A percentile compares a stretch with the other conserved stretches of the same genome.
Conservation (phyloP, 1,139 yeast genomes). For the Yamadazyma dushanensis region DNA sequence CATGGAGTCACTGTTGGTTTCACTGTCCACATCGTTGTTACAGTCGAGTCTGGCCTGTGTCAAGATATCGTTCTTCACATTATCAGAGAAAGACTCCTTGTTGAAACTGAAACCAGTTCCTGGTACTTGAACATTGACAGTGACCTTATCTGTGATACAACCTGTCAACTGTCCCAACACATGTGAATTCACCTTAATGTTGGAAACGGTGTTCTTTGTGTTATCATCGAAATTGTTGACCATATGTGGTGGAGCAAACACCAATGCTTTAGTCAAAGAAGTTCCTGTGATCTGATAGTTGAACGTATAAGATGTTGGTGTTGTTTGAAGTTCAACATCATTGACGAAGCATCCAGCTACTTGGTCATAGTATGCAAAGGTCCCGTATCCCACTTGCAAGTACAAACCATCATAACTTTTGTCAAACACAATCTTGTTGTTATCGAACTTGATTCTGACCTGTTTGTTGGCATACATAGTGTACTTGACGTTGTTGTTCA, state of each 20-base stretch:
- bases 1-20: conserved; percentile 46
- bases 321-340: conserved; percentile 20
- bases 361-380: conserved; percentile 41
- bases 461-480: conserved; percentile 35
- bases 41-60: conserved; percentile 32
- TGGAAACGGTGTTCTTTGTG: conserved; percentile 37
- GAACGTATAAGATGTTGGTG: conserved; percentile 47
- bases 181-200: conserved; percentile 48
- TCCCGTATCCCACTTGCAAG: conserved; percentile 53
- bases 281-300: conserved; percentile 49
- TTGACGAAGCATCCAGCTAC: conserved; percentile 62
- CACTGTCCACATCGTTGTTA: conserved; percentile 52
- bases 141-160: conserved; percentile 46
- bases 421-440: conserved; percentile 9
- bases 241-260: conserved; percentile 71
- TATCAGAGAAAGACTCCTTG: conserved; percentile 12
- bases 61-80: conserved; percentile 33
- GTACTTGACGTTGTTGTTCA: conserved; percentile 41
- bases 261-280: conserved; percentile 45
- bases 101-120: conserved; percentile 8
- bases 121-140: conserved; percentile 38
- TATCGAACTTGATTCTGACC: conserved; percentile 10
- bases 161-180: conserved; percentile 64
- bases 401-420: conserved; percentile 47
- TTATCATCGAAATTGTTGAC: conserved; percentile 42